These are phyloP conservation scores for Dendrobium catenatum DNA, from an alignment of 106 monocot genomes.

Conservation along the genomic window DNA sequence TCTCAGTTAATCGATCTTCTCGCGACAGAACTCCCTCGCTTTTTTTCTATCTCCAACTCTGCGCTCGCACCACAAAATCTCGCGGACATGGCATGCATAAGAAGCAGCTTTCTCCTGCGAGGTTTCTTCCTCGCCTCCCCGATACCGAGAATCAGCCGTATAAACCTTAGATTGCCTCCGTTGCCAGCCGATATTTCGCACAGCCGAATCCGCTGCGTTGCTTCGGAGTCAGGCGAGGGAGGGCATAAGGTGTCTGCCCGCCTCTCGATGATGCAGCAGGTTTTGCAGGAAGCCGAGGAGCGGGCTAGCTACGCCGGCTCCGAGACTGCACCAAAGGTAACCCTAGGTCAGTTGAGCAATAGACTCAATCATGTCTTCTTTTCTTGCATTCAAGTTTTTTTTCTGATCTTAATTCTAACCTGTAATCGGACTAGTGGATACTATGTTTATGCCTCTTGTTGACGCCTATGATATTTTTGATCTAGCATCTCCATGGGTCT, in stretches of 20 bases:
- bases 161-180: neutral
- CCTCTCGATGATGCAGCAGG: constrained; percentile 40
- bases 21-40: no score
- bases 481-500: neutral
- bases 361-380: neutral
- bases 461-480: neutral
- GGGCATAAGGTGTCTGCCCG: constrained; percentile 35
- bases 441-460: neutral
- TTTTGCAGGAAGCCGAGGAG: constrained; percentile 48
- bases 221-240: constrained; percentile 25
- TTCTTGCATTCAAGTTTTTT: neutral
- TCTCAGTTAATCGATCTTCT: no score
- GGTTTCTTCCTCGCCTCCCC: constrained; percentile 13
- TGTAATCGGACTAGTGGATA: neutral
- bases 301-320: constrained; percentile 29
- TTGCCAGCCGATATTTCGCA: neutral
- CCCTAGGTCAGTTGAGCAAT: constrained; percentile 27
- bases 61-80: neutral
- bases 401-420: neutral
- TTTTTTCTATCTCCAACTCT: neutral
- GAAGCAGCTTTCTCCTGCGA: constrained; percentile 12
- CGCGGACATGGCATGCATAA: constrained; percentile 16
- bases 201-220: constrained; percentile 21
- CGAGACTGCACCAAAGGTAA: constrained; percentile 42
- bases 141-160: constrained; percentile 7